Conservation (phyloP, 1,139 yeast genomes). For the Entelexis sorbosivorans region DNA sequence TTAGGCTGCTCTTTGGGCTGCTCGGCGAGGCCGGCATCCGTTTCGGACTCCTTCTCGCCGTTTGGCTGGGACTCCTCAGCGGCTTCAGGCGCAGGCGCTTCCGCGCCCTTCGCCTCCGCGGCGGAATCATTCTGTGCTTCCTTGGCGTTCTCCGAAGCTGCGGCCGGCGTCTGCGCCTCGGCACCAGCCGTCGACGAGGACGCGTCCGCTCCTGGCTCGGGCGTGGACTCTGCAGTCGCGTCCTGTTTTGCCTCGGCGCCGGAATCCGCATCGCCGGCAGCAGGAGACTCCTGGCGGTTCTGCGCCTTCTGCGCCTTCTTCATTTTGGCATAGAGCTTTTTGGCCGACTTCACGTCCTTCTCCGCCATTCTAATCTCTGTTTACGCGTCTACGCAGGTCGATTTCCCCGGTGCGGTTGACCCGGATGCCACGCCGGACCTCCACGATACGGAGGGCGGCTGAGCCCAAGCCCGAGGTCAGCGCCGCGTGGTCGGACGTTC, state of each 20-base stretch:
- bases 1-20: neutral
- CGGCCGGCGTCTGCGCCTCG: neutral
- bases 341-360: conserved; percentile 43
- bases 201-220: neutral
- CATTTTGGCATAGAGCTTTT: conserved; percentile 52
- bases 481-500: too few species aligned
- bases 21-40: too few species aligned
- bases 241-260: neutral
- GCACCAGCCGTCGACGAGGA: neutral
- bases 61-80: neutral
- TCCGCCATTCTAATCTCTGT: conserved; percentile 9
- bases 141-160: neutral
- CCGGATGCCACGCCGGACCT: neutral
- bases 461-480: too few species aligned
- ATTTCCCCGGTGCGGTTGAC: neutral
- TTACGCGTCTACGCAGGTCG: neutral
- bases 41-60: neutral
- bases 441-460: neutral
- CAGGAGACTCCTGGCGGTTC: conserved; percentile 14
- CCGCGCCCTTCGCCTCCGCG: neutral
- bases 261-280: neutral
- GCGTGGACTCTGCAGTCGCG: neutral
- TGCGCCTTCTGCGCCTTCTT: conserved; percentile 42
- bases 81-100: neutral
- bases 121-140: neutral